Base-by-base conservation (phyloP, 768 basidiomycete species). In the Lepiota subincarnata region DNA sequence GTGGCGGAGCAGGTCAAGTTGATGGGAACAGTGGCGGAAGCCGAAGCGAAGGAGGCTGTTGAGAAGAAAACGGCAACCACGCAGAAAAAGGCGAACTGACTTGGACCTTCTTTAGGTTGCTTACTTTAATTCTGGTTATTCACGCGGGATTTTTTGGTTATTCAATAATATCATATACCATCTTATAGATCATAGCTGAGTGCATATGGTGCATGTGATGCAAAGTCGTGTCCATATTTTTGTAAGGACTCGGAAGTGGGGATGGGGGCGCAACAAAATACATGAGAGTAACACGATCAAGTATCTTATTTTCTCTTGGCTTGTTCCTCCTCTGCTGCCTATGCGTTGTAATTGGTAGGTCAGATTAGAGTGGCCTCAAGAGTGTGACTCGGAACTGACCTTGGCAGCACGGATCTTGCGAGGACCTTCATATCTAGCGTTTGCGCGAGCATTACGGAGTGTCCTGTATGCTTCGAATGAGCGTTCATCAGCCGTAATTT, bases 271-370 rank as follows among this genome's bases (percentile, higher is more conserved):
- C 57, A 62, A 39, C 51, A 51, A 28, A 49, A 53, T 55, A 55
- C 35, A 46, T 42, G 38, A 51, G 55, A 60, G 59, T 54, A 53
- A 60, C 48, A 60, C 60, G 56, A 68, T 62, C 60, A 59, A 60
- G 58, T 56, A 59, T 55, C 73, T 74, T 84, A 90, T 77, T 93
- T 92, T 78, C 92, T 92, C 81, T 93, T 92, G 68, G 79, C 82
- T 54, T 88, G 90, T 68, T 93, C 92, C 80, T 94, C 92, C 68
- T 92, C 92, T 62, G 89, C 90, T 68, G 87, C 89, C 89, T 91
- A 64, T 55, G 62, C 43, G 53, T 24, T 20, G 50, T 22, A 48
- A 34, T 53, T 20, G 28, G 34, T 50, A 22, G 46, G 31, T 31
- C 34, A 14, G 36, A 50, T 39, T 19, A 56, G 24, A 11, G 31